Conservation (phyloP, 768 basidiomycete species). For the Pilatotrama ljubarskyi region DNA sequence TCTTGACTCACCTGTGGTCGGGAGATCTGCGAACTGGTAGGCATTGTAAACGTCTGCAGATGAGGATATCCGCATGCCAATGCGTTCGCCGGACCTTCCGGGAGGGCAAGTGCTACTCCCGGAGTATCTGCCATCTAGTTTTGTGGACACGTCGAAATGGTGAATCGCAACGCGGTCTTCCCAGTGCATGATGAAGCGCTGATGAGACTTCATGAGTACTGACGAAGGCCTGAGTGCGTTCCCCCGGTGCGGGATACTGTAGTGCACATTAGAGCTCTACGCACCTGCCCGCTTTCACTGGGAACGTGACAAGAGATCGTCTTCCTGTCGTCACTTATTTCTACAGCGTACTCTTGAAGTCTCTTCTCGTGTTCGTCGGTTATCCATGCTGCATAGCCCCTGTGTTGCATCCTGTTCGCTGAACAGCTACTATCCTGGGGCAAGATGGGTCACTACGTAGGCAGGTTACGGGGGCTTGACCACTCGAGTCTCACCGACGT, state of each 20-base stretch:
- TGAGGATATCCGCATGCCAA: not conserved
- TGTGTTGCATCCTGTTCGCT: too few relatives aligned
- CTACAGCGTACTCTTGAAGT: too few relatives aligned
- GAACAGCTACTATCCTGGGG: too few relatives aligned
- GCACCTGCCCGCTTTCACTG: slow-evolving; percentile 18
- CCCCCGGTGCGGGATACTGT: too few relatives aligned
- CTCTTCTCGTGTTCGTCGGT: too few relatives aligned
- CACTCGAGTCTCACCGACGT: too few relatives aligned
- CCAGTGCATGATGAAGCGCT: slow-evolving; percentile 1
- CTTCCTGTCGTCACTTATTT: not conserved
- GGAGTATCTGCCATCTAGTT: not conserved
- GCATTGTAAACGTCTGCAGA: not conserved
- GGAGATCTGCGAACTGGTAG: slow-evolving; percentile 11
- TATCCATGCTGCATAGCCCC: too few relatives aligned
- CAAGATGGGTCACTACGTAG: too few relatives aligned
- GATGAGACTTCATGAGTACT: too few relatives aligned
- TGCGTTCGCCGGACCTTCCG: not conserved
- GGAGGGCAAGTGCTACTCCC: not conserved
- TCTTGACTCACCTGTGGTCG: slow-evolving; percentile 6
- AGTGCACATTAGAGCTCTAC: not conserved
- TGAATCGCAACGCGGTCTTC: not conserved
- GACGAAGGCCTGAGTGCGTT: too few relatives aligned
- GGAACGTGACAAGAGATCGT: slow-evolving; percentile 13
- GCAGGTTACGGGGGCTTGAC: too few relatives aligned
- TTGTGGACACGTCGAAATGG: not conserved